phyloP scores from a whole-genome alignment of 495 filamentous ascomycete species.

The Talaromyces stipitatus region DNA sequence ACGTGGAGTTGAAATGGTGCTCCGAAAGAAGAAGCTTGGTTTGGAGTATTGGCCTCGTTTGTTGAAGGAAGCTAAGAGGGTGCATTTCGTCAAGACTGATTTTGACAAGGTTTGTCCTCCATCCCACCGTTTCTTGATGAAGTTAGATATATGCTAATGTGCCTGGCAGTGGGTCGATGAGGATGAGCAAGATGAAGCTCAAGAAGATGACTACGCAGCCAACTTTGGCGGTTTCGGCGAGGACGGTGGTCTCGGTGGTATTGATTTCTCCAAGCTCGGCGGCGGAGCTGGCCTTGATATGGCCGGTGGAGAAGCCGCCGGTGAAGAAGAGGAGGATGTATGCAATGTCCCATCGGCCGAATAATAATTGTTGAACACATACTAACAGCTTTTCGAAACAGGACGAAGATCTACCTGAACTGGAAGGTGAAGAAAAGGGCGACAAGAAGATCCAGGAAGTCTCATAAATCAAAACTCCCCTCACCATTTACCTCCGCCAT shows the following conservation, averaged over 20 bases:
- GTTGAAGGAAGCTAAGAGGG: constrained; percentile 78
- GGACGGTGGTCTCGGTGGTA: constrained; percentile 43
- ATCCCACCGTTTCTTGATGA: not conserved
- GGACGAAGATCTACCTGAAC: constrained; percentile 55
- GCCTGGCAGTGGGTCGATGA: constrained; percentile 85
- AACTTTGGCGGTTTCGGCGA: constrained; percentile 62
- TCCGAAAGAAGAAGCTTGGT: constrained; percentile 93
- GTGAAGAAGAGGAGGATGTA: constrained; percentile 52
- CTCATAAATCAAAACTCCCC: constrained; percentile 35
- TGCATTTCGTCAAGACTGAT: constrained; percentile 97
- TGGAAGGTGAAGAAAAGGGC: constrained; percentile 43
- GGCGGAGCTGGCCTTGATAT: constrained; percentile 37
- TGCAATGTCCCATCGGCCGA: not conserved
- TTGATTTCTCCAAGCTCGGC: constrained; percentile 90
- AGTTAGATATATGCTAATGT: constrained; percentile 7
- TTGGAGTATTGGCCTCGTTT: constrained; percentile 91
- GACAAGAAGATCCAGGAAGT: constrained; percentile 53
- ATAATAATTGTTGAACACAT: no score
- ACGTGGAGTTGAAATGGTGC: constrained; percentile 78
- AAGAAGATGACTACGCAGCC: constrained; percentile 70
- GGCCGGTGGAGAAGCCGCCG: constrained; percentile 38
- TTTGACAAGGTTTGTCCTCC: constrained; percentile 75
- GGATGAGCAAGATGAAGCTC: constrained; percentile 89
- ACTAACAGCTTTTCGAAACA: constrained; percentile 26
- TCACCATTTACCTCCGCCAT: no score